These are phyloP conservation scores for Kazachstania kunashirensis DNA, from an alignment of 805 yeast genomes.

Conservation along the genomic window DNA sequence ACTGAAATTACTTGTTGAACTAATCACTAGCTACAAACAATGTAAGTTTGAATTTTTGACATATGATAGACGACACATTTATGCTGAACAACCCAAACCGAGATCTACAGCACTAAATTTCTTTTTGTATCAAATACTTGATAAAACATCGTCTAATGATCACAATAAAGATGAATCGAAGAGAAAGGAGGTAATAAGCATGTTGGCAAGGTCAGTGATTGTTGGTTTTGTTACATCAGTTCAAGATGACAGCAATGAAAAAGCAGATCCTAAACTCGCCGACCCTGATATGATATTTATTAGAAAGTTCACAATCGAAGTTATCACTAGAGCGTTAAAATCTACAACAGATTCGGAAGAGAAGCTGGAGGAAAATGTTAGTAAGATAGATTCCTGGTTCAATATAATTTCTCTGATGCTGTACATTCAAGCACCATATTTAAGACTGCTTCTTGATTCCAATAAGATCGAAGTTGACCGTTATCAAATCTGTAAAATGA, in stretches of 20 bases:
- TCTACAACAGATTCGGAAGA: conserved; percentile 34
- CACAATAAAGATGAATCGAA: conserved; percentile 30
- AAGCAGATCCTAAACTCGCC: conserved; percentile 39
- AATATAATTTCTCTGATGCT: conserved; percentile 23
- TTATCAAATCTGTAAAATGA: conserved; percentile 51
- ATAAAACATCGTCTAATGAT: conserved; percentile 36
- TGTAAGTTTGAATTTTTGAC: conserved; percentile 76
- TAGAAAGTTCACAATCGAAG: conserved; percentile 64
- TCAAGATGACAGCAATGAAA: conserved; percentile 34
- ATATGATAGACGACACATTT: conserved; percentile 48
- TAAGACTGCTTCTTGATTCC: conserved; percentile 37
- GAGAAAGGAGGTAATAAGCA: conserved; percentile 49
- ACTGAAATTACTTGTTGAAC: conserved; percentile 57
- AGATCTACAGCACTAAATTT: conserved; percentile 69
- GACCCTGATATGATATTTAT: conserved; percentile 67
- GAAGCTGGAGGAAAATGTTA: conserved; percentile 18
- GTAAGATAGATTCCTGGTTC: conserved; percentile 27
- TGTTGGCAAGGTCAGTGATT: conserved; percentile 52
- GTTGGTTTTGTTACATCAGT: conserved; percentile 54
- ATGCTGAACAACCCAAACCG: conserved; percentile 45
- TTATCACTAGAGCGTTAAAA: conserved; percentile 50
- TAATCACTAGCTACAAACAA: conserved; percentile 67
- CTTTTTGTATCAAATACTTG: conserved; percentile 63
- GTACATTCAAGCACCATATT: conserved; percentile 24
- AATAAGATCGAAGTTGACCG: conserved; percentile 48